These are phyloP conservation scores for Ilyonectria mors-panacis DNA, from an alignment of 2,329 filamentous ascomycete genomes.

Conservation along the genomic window DNA sequence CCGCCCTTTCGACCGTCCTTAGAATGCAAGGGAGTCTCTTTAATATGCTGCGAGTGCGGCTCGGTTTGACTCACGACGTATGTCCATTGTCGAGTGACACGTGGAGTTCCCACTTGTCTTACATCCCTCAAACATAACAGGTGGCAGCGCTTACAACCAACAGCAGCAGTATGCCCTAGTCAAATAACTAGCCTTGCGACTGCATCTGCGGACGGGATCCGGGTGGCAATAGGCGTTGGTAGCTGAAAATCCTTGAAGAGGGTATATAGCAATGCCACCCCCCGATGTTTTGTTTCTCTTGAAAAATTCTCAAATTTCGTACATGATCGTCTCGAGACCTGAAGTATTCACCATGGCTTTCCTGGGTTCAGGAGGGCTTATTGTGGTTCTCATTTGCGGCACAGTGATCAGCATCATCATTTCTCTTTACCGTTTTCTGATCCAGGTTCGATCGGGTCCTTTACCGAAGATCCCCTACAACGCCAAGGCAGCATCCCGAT, in stretches of 20 bases:
- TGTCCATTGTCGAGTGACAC: slow-evolving; percentile 25
- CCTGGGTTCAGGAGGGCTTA: not conserved
- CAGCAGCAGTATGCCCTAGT: slow-evolving; percentile 8
- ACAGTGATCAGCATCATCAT: slow-evolving; percentile 5
- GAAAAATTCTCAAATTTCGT: not conserved
- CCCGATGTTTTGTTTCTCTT: not conserved
- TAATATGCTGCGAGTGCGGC: slow-evolving; percentile 15
- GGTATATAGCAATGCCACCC: slow-evolving; percentile 11
- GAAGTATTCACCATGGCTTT: slow-evolving; percentile 13
- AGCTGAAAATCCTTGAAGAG: not conserved
- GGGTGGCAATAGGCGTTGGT: slow-evolving; percentile 2
- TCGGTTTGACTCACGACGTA: slow-evolving; percentile 12
- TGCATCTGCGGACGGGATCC: slow-evolving; percentile 13
- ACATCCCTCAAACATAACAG: slow-evolving; percentile 21
- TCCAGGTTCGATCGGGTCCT: slow-evolving; percentile 35
- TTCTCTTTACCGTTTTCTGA: slow-evolving; percentile 2
- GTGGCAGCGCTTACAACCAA: slow-evolving; percentile 3
- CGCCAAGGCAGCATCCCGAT: slow-evolving; percentile 27
- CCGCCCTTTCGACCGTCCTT: slow-evolving; percentile 17
- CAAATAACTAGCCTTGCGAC: slow-evolving; percentile 6
- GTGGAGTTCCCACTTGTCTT: slow-evolving; percentile 26
- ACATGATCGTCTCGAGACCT: not conserved
- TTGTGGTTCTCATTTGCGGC: slow-evolving; percentile 16
- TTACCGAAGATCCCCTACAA: slow-evolving; percentile 50
- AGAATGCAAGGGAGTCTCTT: slow-evolving; percentile 14